These are phyloP conservation scores for Scutellaria minor DNA, from an alignment of 257 asterid genomes.

Conservation along the genomic window DNA sequence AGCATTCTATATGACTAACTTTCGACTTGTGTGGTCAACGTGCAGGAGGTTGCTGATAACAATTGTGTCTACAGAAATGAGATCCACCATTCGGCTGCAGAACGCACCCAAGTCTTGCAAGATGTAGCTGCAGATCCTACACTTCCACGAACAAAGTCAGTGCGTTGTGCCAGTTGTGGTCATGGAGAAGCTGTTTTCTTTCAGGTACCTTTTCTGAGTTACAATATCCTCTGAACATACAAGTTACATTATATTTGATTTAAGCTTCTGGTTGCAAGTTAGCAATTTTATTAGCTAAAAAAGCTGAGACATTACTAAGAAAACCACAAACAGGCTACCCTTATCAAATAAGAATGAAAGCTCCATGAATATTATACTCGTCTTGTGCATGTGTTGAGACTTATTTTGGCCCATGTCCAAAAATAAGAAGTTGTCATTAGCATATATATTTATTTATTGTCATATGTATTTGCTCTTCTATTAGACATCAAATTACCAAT, in stretches of 20 bases:
- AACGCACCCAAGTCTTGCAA: conserved; percentile 88
- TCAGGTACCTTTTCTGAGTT: conserved; percentile 57
- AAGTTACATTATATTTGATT: conserved; percentile 9
- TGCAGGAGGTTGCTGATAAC: conserved; percentile 92
- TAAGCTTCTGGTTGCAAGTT: background rate
- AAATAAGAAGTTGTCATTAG: background rate
- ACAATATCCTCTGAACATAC: background rate
- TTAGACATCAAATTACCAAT: background rate
- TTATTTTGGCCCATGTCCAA: background rate
- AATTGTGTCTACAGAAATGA: conserved; percentile 91
- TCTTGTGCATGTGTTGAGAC: background rate
- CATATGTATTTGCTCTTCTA: background rate
- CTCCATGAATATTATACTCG: background rate
- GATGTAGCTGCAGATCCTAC: conserved; percentile 99
- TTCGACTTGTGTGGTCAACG: conserved; percentile 19
- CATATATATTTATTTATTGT: background rate
- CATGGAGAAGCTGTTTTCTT: conserved; percentile 99
- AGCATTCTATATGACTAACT: conserved; percentile 11
- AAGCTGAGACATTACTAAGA: background rate
- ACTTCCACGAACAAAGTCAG: conserved; percentile 94
- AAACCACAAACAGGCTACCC: background rate
- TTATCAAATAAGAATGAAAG: background rate
- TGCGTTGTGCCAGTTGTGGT: conserved; percentile 79
- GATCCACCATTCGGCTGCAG: conserved; percentile 85
- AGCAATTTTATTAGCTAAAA: background rate